Evolutionary conservation across 1,284 basidiomycete species (phyloP).

Genomic region (Puccinia polysora): DNA sequence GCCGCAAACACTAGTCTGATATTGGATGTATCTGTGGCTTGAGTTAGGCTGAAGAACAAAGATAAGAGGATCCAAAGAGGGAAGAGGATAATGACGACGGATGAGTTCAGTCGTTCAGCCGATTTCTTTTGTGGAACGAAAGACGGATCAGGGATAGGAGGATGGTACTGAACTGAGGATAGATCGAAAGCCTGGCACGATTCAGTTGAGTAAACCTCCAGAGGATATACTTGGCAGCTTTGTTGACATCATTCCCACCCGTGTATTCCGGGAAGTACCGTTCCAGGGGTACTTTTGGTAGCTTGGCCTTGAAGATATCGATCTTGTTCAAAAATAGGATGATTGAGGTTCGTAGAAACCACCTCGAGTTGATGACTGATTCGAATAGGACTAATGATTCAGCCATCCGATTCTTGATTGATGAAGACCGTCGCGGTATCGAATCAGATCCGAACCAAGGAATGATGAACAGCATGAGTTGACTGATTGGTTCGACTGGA

Average conservation of each 20-base stretch:
- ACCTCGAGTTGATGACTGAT: constrained; percentile 91
- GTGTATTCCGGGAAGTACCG: constrained; percentile 92
- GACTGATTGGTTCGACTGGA: background rate
- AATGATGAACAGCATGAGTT: background rate
- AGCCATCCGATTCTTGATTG: constrained; percentile 77
- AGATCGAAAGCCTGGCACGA: constrained; percentile 76
- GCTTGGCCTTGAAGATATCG: constrained; percentile 88
- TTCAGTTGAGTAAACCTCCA: constrained; percentile 98
- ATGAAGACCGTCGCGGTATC: constrained; percentile 57
- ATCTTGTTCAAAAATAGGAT: constrained; percentile 95
- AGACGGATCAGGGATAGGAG: background rate
- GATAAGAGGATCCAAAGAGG: constrained; percentile 47
- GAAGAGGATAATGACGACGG: background rate
- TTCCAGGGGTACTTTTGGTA: constrained; percentile 79
- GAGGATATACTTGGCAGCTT: constrained; percentile 94
- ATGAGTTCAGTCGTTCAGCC: no score
- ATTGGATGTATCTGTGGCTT: constrained; percentile 61
- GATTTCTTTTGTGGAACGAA: no score
- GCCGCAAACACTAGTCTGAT: constrained; percentile 89
- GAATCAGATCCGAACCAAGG: constrained; percentile 56
- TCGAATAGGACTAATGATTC: constrained; percentile 91
- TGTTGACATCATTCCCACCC: constrained; percentile 88
- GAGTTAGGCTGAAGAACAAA: constrained; percentile 55
- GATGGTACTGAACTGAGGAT: constrained; percentile 63
- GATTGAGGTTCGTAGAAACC: constrained; percentile 89